Conservation (phyloP, 768 basidiomycete genomes). For the Boletus rubescentipes region DNA sequence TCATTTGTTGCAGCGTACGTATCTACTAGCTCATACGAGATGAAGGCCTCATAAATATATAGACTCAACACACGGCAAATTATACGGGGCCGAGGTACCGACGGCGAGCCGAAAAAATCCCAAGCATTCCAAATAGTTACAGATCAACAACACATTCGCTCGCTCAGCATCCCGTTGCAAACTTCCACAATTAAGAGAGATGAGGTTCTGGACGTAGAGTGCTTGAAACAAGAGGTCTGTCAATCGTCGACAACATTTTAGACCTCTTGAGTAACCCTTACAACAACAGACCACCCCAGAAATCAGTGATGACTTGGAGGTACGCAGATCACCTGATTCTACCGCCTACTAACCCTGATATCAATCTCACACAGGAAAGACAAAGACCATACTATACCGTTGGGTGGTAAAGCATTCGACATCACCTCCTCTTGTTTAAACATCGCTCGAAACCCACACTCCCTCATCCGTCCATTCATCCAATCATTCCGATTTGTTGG, state of each 20-base stretch:
- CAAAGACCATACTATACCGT: slow-evolving; percentile 5
- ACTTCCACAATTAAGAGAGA: background rate
- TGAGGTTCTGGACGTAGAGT: background rate
- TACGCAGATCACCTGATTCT: background rate
- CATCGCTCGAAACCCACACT: background rate
- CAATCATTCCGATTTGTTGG: background rate
- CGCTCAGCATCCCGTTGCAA: slow-evolving; percentile 7
- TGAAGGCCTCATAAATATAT: slow-evolving; percentile 12
- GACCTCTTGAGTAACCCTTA: background rate
- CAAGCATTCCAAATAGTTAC: slow-evolving; percentile 29
- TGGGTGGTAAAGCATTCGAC: slow-evolving; percentile 8
- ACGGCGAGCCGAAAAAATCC: slow-evolving; percentile 32
- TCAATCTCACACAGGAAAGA: background rate
- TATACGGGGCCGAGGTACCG: slow-evolving; percentile 55
- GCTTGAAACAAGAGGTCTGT: slow-evolving; percentile 10
- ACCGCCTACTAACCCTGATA: background rate
- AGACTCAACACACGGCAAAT: slow-evolving; percentile 62
- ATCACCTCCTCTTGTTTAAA: background rate
- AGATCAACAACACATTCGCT: background rate
- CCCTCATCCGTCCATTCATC: background rate
- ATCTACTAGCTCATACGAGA: background rate
- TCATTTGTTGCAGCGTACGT: slow-evolving; percentile 67
- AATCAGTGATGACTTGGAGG: slow-evolving; percentile 3
- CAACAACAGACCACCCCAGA: background rate
- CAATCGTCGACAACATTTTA: background rate